phyloP scores from a whole-genome alignment of 129 eudicot species.

The Centella asiatica region DNA sequence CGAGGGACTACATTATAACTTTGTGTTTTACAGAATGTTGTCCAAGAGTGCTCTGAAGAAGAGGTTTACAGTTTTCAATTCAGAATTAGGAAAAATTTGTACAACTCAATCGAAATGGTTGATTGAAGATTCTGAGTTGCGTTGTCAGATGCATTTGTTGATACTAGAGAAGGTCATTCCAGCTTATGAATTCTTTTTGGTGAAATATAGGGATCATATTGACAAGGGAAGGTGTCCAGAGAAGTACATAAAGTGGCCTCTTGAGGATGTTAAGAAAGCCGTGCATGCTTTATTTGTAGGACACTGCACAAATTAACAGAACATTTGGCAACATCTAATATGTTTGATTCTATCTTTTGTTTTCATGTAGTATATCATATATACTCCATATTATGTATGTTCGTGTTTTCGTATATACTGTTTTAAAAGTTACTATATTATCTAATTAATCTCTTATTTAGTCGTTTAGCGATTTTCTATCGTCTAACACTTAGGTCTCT shows the following conservation, averaged over 20 bases:
- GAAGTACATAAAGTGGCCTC: conserved; percentile 7
- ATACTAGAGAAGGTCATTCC: conserved; percentile 9
- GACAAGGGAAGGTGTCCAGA: background rate
- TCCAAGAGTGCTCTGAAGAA: background rate
- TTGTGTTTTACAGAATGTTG: background rate
- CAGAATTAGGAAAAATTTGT: background rate
- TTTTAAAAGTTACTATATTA: too few species aligned
- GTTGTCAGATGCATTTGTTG: background rate
- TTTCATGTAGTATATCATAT: too few species aligned
- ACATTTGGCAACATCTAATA: too few species aligned
- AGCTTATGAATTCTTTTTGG: background rate
- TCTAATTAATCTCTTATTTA: too few species aligned
- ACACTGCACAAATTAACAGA: too few species aligned
- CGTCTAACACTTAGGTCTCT: too few species aligned
- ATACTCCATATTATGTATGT: too few species aligned
- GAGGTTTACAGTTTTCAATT: conserved; percentile 9
- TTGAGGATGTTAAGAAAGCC: conserved; percentile 4
- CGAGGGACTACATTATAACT: background rate
- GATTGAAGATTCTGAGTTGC: background rate
- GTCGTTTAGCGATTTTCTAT: too few species aligned
- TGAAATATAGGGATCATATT: background rate
- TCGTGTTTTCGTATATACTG: too few species aligned
- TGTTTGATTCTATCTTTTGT: too few species aligned
- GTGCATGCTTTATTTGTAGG: background rate
- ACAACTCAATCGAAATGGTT: conserved; percentile 6